Base-by-base conservation (phyloP, 2,329 filamentous ascomycete genomes). In the Diaporthe longicolla region DNA sequence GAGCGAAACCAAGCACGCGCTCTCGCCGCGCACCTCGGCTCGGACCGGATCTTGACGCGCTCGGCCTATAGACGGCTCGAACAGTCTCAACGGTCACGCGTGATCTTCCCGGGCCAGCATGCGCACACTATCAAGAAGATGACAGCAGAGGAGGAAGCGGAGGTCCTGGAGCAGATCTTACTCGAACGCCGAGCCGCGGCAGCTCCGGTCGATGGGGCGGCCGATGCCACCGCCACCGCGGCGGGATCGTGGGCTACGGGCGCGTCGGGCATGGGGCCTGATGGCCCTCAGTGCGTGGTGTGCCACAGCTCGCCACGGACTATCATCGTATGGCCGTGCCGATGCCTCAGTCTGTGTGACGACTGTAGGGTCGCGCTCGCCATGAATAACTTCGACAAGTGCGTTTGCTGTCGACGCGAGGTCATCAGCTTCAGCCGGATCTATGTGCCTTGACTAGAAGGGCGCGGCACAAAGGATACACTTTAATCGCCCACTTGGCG, bases 341-440 rank as follows among this genome's bases (percentile, higher is more conserved):
- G 97, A 3, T 99, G 97, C 81, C 88, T 99, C 73, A 96, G 94
- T 78, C 88, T 98, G 17, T 98, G 97, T 81, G 97, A 99, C 82
- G 97, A 98, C 78, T 98, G 97, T 81, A 89, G 97, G 43, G 94
- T 98, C 48, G 96, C 94, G 57, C 87, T 98, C 76, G 97, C 97
- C 4, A 95, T 97, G 91, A 97, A 98, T 82, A 98, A 98, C 82
- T 98, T 97, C 82, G 94, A 95, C 77, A 97, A 94, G 81, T 99
- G 97, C 81, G 95, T 98, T 52, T 98, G 96, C 79, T 98, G 97
- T 82, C 90, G 97, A 68, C 91, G 94, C 73, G 93, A 97, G 78
- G 95, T 98, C 40, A 90, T 91, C 72, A 97, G 95, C 71, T 98
- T 98, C 83, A 95, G 94, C 77, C 91, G 95, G 78, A 91, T 99